These are phyloP conservation scores for Cadophora sp. DNA, from an alignment of 2,329 filamentous ascomycete species.

Conservation along the genomic window DNA sequence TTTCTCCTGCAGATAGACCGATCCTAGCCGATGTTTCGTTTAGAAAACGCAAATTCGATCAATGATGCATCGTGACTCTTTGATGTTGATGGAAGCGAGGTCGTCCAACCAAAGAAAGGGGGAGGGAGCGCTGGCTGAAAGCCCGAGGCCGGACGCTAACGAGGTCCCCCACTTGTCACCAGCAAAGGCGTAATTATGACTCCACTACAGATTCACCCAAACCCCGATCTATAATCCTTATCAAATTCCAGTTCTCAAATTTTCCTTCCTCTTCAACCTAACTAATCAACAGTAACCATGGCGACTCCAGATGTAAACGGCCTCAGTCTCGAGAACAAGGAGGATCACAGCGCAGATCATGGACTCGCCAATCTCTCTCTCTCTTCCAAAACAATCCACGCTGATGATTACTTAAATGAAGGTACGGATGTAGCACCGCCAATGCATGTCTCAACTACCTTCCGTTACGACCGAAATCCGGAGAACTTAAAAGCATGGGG, in stretches of 20 bases:
- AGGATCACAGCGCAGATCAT: constrained; percentile 17
- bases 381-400: constrained; percentile 79
- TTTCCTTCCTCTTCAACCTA: not conserved
- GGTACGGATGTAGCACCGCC: constrained; percentile 85
- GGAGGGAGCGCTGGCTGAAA: not conserved
- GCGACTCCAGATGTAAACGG: constrained; percentile 11
- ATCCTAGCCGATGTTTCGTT: no score
- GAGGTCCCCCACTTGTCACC: constrained; percentile 17
- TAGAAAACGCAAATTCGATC: not conserved
- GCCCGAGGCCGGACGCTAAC: constrained; percentile 15
- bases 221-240: not conserved
- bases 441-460: constrained; percentile 91
- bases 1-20: no score
- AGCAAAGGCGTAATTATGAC: constrained; percentile 17
- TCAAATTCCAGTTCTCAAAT: not conserved
- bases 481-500: constrained; percentile 61
- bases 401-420: constrained; percentile 77
- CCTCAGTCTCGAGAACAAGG: constrained; percentile 28
- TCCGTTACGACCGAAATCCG: constrained; percentile 78
- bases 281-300: not conserved
- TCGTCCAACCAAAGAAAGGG: not conserved
- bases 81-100: constrained; percentile 6
- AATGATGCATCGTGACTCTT: not conserved
- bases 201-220: constrained; percentile 6
- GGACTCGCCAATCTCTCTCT: constrained; percentile 54